Percentiles rank a stretch among this genome's conserved stretches.
Conservation (phyloP, 805 yeast genomes). For the Saturnispora dispora region DNA sequence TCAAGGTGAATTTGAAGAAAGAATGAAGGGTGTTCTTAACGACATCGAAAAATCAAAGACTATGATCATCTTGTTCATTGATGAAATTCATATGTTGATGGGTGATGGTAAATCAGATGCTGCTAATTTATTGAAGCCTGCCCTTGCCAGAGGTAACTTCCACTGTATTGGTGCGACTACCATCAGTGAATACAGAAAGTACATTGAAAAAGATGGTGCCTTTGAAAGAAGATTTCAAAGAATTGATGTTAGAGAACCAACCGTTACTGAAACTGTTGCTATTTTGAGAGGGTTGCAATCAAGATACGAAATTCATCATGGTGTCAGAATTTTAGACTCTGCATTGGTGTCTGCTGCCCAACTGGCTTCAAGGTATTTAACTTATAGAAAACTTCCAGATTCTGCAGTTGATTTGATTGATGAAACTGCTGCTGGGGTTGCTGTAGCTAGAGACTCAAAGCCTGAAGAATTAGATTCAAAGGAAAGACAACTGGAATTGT, state of each 20-base stretch:
- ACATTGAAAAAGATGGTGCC: slow-evolving; percentile 94
- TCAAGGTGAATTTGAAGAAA: slow-evolving; percentile 97
- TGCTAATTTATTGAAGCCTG: slow-evolving; percentile 93
- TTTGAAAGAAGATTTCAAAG: slow-evolving; percentile 98
- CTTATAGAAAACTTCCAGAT: slow-evolving; percentile 93
- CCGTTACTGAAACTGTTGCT: slow-evolving; percentile 87
- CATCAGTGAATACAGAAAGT: slow-evolving; percentile 84
- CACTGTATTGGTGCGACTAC: slow-evolving; percentile 99
- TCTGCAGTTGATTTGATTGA: slow-evolving; percentile 95
- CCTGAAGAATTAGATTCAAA: slow-evolving; percentile 93
- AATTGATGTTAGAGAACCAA: slow-evolving; percentile 91
- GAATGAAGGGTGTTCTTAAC: slow-evolving; percentile 90
- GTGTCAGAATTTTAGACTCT: slow-evolving; percentile 90
- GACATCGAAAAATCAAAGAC: slow-evolving; percentile 85
- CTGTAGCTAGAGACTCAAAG: slow-evolving; percentile 95
- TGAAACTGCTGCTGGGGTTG: slow-evolving; percentile 94
- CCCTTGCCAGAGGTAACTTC: slow-evolving; percentile 90
- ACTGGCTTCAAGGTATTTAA: slow-evolving; percentile 85
- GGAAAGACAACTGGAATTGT: slow-evolving; percentile 83
- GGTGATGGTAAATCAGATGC: slow-evolving; percentile 98
- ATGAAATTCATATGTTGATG: slow-evolving; percentile 98
- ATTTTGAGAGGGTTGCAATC: slow-evolving; percentile 93
- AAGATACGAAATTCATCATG: slow-evolving; percentile 94
- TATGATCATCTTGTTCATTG: slow-evolving; percentile 85
- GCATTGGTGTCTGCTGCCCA: slow-evolving; percentile 93